These are phyloP conservation scores for Gaeumannomyces tritici DNA, from an alignment of 2,329 filamentous ascomycete genomes.

Conservation along the genomic window DNA sequence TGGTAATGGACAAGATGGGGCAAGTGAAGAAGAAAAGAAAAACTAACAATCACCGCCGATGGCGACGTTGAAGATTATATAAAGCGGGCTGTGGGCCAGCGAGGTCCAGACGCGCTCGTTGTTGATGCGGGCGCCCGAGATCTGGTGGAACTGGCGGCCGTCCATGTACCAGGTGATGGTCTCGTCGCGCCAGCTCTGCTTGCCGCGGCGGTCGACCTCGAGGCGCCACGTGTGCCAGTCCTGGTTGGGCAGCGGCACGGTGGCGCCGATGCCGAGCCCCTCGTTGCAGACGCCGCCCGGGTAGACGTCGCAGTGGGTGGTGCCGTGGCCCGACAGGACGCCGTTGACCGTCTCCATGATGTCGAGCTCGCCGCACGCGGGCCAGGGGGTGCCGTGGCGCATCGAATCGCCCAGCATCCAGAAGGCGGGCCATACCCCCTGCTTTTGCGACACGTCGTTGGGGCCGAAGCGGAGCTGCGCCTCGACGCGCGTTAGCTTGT, in stretches of 20 bases:
- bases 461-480: constrained; percentile 35
- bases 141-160: constrained; percentile 28
- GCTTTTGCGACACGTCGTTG: constrained; percentile 26
- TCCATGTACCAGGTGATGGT: constrained; percentile 37
- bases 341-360: constrained; percentile 49
- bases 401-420: constrained; percentile 44
- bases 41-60: constrained; percentile 40
- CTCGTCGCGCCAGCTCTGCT: constrained; percentile 31
- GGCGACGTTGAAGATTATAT: constrained; percentile 42
- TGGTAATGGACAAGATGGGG: not conserved
- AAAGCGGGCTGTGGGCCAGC: constrained; percentile 36
- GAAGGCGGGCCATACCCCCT: constrained; percentile 50
- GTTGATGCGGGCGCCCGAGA: constrained; percentile 31
- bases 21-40: not conserved
- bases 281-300: constrained; percentile 42
- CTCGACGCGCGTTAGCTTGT: constrained; percentile 36
- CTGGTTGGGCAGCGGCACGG: constrained; percentile 24
- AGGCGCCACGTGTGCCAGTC: constrained; percentile 39
- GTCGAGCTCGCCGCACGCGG: constrained; percentile 45
- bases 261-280: constrained; percentile 29
- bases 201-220: constrained; percentile 32
- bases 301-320: constrained; percentile 38
- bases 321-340: constrained; percentile 32
- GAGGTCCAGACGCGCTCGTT: constrained; percentile 32
- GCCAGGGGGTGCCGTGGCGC: constrained; percentile 39